Percentiles rank a stretch among this genome's conserved stretches.
These are phyloP conservation scores for Botryotinia calthae DNA, from an alignment of 2,329 filamentous ascomycete genomes.

Conservation along the genomic window DNA sequence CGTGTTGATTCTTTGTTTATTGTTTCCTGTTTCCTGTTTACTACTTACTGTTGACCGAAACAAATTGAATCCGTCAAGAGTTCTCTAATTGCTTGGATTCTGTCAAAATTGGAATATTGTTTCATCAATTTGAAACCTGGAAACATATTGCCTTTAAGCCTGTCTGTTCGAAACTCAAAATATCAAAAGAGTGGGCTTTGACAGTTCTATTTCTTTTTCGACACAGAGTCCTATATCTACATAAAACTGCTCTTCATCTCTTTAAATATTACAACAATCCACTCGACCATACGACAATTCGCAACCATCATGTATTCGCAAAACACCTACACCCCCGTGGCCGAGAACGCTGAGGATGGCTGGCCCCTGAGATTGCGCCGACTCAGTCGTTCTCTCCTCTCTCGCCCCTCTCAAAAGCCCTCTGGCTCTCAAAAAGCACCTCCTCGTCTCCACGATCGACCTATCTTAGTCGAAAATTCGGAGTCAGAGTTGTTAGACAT, in stretches of 20 bases:
- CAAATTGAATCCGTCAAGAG: neutral
- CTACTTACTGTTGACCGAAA: neutral
- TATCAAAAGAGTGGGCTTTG: neutral
- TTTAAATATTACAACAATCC: neutral
- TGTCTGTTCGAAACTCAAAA: conserved; percentile 5
- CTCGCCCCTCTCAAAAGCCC: neutral
- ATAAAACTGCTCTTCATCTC: neutral
- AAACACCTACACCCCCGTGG: neutral
- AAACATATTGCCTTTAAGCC: neutral
- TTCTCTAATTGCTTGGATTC: neutral
- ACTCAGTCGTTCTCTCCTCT: neutral
- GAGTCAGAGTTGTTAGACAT: conserved; percentile 1
- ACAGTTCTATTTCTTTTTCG: neutral
- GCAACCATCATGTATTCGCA: neutral
- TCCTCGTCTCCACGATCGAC: neutral
- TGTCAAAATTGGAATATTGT: neutral
- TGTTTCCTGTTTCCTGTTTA: neutral
- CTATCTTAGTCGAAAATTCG: neutral
- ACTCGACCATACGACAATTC: neutral
- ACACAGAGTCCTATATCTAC: neutral
- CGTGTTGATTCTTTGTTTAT: neutral
- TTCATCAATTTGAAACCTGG: neutral
- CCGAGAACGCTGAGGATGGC: neutral
- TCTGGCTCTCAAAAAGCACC: neutral
- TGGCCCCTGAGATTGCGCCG: neutral